Conservation (phyloP, 371 early-diverging fungal genomes). For the Phascolomyces articulosus region DNA sequence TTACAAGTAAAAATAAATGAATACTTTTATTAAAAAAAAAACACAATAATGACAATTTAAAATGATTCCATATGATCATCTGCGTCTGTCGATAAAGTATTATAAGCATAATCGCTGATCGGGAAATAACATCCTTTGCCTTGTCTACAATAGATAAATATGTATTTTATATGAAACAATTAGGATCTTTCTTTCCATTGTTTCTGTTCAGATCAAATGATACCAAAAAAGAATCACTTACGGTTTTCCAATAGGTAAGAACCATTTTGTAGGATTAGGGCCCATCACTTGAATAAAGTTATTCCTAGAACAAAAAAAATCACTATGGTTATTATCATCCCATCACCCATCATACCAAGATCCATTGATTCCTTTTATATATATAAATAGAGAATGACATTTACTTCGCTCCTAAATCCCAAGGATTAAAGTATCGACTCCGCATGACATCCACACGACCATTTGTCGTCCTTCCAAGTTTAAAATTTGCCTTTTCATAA, state of each 20-base stretch:
- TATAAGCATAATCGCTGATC: slow-evolving; percentile 50
- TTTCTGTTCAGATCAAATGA: too few relatives aligned
- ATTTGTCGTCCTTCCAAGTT: slow-evolving; percentile 24
- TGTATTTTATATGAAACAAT: background rate
- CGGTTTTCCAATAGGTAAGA: slow-evolving; percentile 60
- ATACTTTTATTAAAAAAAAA: background rate
- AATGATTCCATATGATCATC: slow-evolving; percentile 19
- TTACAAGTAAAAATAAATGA: background rate
- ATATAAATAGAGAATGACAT: too few relatives aligned
- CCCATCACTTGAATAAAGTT: slow-evolving; percentile 68
- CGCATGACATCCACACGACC: slow-evolving; percentile 41
- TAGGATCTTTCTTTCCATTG: too few relatives aligned
- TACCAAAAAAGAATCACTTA: slow-evolving; percentile 21
- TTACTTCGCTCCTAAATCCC: slow-evolving; percentile 58
- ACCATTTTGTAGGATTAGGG: slow-evolving; percentile 49
- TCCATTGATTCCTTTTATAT: too few relatives aligned
- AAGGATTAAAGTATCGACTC: slow-evolving; percentile 60
- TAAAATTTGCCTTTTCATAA: slow-evolving; percentile 57
- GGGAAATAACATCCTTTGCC: slow-evolving; percentile 49
- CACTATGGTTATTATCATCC: too few relatives aligned
- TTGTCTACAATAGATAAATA: slow-evolving; percentile 24
- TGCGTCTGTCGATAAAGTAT: slow-evolving; percentile 41
- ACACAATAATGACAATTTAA: background rate
- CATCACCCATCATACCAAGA: background rate
- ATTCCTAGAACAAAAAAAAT: slow-evolving; percentile 3